Evolutionary conservation across 768 basidiomycete genomes (phyloP), one percentile per base, ranked within the genome.

Genomic region (Rhodosporidiobolus sp.): DNA sequence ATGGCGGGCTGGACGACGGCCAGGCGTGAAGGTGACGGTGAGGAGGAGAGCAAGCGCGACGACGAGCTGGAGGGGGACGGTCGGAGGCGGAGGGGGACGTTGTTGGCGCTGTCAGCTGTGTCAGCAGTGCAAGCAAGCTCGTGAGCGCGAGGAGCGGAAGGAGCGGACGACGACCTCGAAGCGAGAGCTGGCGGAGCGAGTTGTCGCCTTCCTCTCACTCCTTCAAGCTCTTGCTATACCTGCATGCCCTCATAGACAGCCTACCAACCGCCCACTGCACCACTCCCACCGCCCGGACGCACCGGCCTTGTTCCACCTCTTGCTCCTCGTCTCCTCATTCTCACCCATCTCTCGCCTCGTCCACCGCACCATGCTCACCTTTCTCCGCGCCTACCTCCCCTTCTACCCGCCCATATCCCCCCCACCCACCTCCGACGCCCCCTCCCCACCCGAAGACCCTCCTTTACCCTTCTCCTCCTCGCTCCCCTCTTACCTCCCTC

Each of bases 401-500:
- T 43, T 48, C 34, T 32, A 20, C 43, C 19, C 38, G 45, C 34
- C 32, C 22, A 34, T 35, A 32, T 49, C 30, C 48, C 32, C 46
- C n/a, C 38, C 63, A 26, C n/a, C 52, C 2, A 20, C 70, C n/a
- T 10, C 24, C 24, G 45, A 24, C 16, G 11, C 2, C 17, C 35
- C 38, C 26, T 48, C 55, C 12, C 35, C 48, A 24, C 54, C 68
- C 52, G 28, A 34, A 53, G 56, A 69, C 63, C 22, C 58, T 43
- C 65, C 54, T 55, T 67, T 73, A 28, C 63, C 76, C 58, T 49
- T 77, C 61, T 65, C 68, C 4, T 50, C 74, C 10, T 66, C 52
- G 53, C 62, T 72, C 49, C 55, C 65, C 32, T 30, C 70, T 12
- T 75, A 59, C 48, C 65, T 79, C 54, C 78, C 78, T 10, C 9